phyloP scores from a whole-genome alignment of 2,329 filamentous ascomycete species.

The Neurospora sp. region DNA sequence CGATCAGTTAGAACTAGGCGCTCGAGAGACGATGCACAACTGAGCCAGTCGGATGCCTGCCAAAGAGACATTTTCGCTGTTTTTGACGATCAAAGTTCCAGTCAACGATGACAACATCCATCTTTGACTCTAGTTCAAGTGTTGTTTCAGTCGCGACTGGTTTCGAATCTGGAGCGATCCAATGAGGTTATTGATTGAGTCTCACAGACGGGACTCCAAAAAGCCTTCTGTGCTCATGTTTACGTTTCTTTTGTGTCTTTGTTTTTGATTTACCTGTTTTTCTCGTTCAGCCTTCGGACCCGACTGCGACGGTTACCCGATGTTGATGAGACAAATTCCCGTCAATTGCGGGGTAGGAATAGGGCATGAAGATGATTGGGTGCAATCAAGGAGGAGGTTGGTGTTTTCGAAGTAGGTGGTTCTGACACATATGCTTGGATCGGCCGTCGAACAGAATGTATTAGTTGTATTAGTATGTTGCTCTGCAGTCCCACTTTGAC shows the following conservation, averaged over 20 bases:
- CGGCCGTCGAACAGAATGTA: not conserved
- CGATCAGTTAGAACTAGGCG: not conserved
- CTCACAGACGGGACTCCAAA: not conserved
- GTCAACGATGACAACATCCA: not conserved
- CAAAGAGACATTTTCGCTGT: not conserved
- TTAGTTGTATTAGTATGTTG: not conserved
- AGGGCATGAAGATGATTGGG: not conserved
- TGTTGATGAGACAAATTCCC: not conserved
- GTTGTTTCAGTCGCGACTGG: not conserved
- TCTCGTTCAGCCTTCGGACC: not conserved
- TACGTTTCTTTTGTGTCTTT: not conserved
- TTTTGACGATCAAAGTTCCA: not conserved
- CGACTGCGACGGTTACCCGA: not conserved
- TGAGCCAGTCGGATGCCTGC: not conserved
- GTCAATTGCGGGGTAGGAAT: not conserved
- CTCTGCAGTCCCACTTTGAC: not conserved
- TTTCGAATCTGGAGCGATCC: not conserved
- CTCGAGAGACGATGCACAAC: not conserved
- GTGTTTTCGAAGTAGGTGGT: not conserved
- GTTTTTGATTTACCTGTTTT: not conserved
- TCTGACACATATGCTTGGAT: not conserved
- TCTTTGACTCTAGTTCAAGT: not conserved
- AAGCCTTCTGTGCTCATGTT: not conserved
- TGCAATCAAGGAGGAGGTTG: not conserved
- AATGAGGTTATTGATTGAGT: not conserved